Evolutionary conservation across 129 eudicot species (phyloP).

Genomic region (Arctium minus): DNA sequence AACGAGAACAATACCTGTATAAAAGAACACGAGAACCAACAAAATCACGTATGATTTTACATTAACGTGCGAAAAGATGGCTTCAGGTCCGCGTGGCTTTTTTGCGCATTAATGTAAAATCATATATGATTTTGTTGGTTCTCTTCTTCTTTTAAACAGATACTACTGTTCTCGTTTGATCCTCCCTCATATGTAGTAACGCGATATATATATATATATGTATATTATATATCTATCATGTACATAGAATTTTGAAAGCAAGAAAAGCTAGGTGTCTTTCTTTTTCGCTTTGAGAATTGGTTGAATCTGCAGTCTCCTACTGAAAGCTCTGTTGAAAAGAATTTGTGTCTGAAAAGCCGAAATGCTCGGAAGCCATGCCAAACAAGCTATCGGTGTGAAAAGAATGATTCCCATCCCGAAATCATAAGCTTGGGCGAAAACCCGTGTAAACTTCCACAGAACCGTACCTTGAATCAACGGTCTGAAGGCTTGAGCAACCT

Average conservation of each 20-base stretch:
- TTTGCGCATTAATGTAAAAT: too few relatives aligned
- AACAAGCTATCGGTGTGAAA: constrained; percentile 64
- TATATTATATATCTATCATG: background rate
- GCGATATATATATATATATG: background rate
- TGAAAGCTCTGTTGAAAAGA: constrained; percentile 90
- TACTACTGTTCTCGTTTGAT: too few relatives aligned
- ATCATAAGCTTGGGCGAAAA: constrained; percentile 85
- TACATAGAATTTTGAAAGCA: background rate
- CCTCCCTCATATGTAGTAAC: background rate
- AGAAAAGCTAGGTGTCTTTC: constrained; percentile 37
- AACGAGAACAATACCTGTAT: too few relatives aligned
- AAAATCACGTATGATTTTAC: too few relatives aligned
- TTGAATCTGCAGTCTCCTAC: constrained; percentile 77
- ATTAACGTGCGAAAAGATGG: too few relatives aligned
- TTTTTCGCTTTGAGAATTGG: constrained; percentile 84
- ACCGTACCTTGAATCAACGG: constrained; percentile 59
- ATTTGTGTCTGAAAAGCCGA: constrained; percentile 85
- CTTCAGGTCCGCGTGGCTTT: too few relatives aligned
- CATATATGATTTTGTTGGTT: too few relatives aligned
- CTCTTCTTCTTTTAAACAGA: too few relatives aligned
- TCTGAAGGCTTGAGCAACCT: constrained; percentile 82
- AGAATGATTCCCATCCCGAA: constrained; percentile 82
- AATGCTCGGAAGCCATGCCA: constrained; percentile 95
- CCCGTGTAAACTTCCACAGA: constrained; percentile 69
- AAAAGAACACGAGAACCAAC: too few relatives aligned